phyloP scores from a whole-genome alignment of 371 early-diverging fungal species.

The Mortierella sp. region DNA sequence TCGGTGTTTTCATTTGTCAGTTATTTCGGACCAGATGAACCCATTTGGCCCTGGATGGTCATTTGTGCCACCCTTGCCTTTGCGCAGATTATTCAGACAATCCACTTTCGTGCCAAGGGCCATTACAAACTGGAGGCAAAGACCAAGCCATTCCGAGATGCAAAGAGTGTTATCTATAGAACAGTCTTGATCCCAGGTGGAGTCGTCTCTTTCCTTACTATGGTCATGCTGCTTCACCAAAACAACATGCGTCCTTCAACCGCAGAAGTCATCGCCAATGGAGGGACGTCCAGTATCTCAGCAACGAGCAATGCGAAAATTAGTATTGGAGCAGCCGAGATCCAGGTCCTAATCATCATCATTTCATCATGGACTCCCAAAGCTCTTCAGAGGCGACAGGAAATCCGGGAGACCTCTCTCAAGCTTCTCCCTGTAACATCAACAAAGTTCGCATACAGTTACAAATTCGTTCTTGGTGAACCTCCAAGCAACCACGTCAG shows the following conservation, averaged over 20 bases:
- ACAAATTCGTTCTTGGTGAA: slow-evolving; percentile 64
- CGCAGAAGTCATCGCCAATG: slow-evolving; percentile 51
- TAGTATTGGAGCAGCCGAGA: slow-evolving; percentile 8
- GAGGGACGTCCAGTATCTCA: slow-evolving; percentile 30
- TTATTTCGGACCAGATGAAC: slow-evolving; percentile 54
- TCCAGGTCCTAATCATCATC: slow-evolving; percentile 55
- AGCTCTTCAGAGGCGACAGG: slow-evolving; percentile 51
- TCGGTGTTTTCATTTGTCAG: slow-evolving; percentile 53
- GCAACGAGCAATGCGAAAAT: slow-evolving; percentile 15
- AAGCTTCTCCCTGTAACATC: slow-evolving; percentile 35
- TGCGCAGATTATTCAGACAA: slow-evolving; percentile 55
- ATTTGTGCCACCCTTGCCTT: slow-evolving; percentile 55
- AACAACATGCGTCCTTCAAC: slow-evolving; percentile 53
- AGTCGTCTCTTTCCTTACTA: slow-evolving; percentile 55
- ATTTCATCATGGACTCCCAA: slow-evolving; percentile 61
- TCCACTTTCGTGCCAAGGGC: slow-evolving; percentile 55
- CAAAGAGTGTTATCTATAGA: slow-evolving; percentile 55
- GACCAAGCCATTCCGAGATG: slow-evolving; percentile 50
- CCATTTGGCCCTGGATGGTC: slow-evolving; percentile 57
- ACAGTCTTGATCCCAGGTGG: slow-evolving; percentile 58
- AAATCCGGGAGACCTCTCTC: slow-evolving; percentile 55
- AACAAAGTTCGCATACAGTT: slow-evolving; percentile 35
- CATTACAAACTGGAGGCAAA: slow-evolving; percentile 56
- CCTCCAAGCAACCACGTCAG: slow-evolving; percentile 56
- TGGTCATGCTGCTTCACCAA: slow-evolving; percentile 51